phyloP scores from a whole-genome alignment of 176 grass and related monocot species.

The Neostapfia colusana region DNA sequence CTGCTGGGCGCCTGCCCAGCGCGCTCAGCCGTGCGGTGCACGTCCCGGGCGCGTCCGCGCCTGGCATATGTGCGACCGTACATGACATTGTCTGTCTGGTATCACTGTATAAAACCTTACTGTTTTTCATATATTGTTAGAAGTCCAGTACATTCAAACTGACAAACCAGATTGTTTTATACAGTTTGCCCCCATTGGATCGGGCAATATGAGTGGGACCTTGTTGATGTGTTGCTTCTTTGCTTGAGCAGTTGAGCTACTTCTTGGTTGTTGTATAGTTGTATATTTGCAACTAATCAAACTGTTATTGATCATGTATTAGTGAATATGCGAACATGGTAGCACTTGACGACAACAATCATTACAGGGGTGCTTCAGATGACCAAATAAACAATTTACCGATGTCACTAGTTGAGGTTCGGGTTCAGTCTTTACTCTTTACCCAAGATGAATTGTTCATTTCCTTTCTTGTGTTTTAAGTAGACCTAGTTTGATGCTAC shows the following conservation, averaged over 20 bases:
- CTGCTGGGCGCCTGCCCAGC: no score
- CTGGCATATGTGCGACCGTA: no score
- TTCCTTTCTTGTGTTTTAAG: constrained; percentile 11
- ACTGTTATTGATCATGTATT: constrained; percentile 24
- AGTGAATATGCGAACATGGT: constrained; percentile 70
- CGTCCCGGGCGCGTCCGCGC: no score
- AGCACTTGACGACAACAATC: constrained; percentile 44
- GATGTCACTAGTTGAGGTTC: constrained; percentile 62
- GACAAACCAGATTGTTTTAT: constrained; percentile 7
- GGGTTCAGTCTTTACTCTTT: neutral
- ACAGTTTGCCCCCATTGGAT: neutral
- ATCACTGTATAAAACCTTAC: no score
- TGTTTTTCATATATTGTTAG: constrained; percentile 14
- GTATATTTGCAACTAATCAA: constrained; percentile 13
- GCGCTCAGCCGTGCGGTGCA: no score
- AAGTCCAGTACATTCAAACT: neutral
- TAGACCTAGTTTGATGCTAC: neutral
- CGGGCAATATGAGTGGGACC: neutral
- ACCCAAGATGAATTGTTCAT: constrained; percentile 4
- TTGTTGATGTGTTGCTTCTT: constrained; percentile 11
- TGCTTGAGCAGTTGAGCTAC: constrained; percentile 18
- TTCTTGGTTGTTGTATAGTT: constrained; percentile 6
- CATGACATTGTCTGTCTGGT: constrained; percentile 20
- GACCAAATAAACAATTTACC: constrained; percentile 76
- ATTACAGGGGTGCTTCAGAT: constrained; percentile 54